Evolutionary conservation across 164 flowering plant genomes (phyloP), one percentile per base, ranked within the genome.

Genomic region (Tetrastigma voinierianum): DNA sequence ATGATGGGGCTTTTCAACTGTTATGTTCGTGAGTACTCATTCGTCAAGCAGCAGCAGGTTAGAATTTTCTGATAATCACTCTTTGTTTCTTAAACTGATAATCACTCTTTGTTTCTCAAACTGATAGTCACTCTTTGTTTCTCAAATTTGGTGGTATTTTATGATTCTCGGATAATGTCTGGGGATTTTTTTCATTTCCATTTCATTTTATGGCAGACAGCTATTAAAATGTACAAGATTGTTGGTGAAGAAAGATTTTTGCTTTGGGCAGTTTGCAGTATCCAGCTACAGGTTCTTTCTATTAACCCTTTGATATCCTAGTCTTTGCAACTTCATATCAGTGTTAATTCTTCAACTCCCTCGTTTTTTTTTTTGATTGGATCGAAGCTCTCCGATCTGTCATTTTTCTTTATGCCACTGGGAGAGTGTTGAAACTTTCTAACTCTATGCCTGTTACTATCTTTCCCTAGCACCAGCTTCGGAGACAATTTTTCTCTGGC

Each of bases 231-330:
- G 97, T 95, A 92, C 81, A 92, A 95, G 75, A 68, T 82, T 74
- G 84, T 64, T 69, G 90, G 91, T 13, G 99, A 95, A 80, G 98
- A 95, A 72, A 86, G 96, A 67, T 92, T 86, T 74, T 74, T 95
- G 73, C 92, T 95, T n/a, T 95, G 99, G 99, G 94, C 98, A 56
- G 89, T 95, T 72, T 90, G 97, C 76, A 95, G 98, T 84, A 86
- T 92, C 72, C 97, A 87, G 61, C 74, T 95, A 72, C 97, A 95
- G 98, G 97, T 90, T 61, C 47, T 64, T 12, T 62, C 20, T 17
- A 2, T 19, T 56, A 53, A 59, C 60, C 14, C 44, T 57, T 14
- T 21, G 18, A 2, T 52, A 48, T 61, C 13, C 45, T 48, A 62
- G 40, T 32, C 40, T 3, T 4, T 32, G 40, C 40, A 32, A 32